A percentile compares a stretch with the other conserved stretches of the same genome.
phyloP scores from a whole-genome alignment of 2,329 filamentous ascomycete species.

The Acrodontium crateriforme region DNA sequence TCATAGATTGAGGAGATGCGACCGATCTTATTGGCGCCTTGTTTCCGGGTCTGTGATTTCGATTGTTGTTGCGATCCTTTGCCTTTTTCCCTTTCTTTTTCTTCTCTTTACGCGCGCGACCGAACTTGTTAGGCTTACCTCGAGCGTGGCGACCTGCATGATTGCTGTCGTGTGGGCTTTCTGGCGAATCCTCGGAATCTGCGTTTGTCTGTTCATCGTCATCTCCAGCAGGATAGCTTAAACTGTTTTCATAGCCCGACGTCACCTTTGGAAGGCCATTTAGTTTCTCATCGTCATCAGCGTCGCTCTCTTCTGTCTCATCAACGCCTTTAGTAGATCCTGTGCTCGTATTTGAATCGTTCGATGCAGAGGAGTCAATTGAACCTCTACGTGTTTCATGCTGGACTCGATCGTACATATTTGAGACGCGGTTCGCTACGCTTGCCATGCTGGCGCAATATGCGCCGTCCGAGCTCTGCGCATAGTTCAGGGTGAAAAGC shows the following conservation, averaged over 20 bases:
- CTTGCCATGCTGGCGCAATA: constrained; percentile 38
- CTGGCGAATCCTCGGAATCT: constrained; percentile 7
- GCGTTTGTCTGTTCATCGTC: constrained; percentile 4
- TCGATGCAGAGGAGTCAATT: constrained; percentile 14
- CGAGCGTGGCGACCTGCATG: constrained; percentile 4
- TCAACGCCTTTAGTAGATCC: constrained; percentile 7
- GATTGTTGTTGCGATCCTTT: constrained; percentile 6
- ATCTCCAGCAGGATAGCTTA: constrained; percentile 6
- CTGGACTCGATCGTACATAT: constrained; percentile 19
- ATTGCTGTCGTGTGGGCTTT: constrained; percentile 5
- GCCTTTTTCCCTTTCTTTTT: constrained; percentile 12
- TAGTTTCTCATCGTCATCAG: constrained; percentile 9
- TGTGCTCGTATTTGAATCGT: constrained; percentile 9
- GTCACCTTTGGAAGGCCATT: constrained; percentile 11
- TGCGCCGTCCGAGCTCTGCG: constrained; percentile 43
- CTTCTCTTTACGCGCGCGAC: constrained; percentile 10
- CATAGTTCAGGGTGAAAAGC: constrained; percentile 65
- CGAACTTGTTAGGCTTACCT: constrained; percentile 12
- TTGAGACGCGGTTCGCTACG: constrained; percentile 8
- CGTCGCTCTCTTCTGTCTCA: constrained; percentile 13
- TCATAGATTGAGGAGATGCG: too few species aligned
- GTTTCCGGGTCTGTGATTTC: constrained; percentile 1
- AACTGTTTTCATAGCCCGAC: constrained; percentile 9
- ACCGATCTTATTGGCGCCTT: too few species aligned
- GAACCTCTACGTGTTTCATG: constrained; percentile 11